Evolutionary conservation across 176 grass and related monocot species (phyloP).

Genomic region (Avena atlantica): DNA sequence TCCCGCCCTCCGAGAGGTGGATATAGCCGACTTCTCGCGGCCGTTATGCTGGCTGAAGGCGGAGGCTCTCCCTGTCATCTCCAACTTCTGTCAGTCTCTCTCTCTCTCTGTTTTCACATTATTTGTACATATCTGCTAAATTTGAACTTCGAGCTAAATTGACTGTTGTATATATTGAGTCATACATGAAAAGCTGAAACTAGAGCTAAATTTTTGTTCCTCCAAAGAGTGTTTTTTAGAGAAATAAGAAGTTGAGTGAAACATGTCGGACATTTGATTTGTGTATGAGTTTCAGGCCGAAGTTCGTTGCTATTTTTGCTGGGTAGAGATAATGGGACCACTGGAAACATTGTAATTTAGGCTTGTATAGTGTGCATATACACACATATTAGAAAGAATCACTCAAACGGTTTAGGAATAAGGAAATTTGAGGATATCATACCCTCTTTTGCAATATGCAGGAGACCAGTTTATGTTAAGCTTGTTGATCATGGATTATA

Average conservation of each 20-base stretch:
- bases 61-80: conserved; percentile 65
- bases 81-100: conserved; percentile 56
- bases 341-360: background rate
- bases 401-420: background rate
- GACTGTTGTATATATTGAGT: background rate
- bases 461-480: background rate
- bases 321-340: background rate
- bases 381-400: background rate
- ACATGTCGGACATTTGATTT: background rate
- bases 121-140: background rate
- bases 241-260: background rate
- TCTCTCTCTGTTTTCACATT: background rate
- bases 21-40: conserved; percentile 62
- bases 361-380: background rate
- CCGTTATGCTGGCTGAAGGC: conserved; percentile 74
- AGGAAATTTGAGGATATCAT: background rate
- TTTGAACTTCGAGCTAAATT: background rate
- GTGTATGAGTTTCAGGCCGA: background rate
- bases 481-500: background rate
- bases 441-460: background rate
- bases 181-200: background rate
- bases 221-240: background rate
- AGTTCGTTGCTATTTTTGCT: background rate
- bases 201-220: background rate
- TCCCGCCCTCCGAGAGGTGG: conserved; percentile 45